A percentile compares a stretch with the other conserved stretches of the same genome.
These are phyloP conservation scores for Sclerospora graminicola DNA, from an alignment of 352 stramenopile species.

Conservation along the genomic window DNA sequence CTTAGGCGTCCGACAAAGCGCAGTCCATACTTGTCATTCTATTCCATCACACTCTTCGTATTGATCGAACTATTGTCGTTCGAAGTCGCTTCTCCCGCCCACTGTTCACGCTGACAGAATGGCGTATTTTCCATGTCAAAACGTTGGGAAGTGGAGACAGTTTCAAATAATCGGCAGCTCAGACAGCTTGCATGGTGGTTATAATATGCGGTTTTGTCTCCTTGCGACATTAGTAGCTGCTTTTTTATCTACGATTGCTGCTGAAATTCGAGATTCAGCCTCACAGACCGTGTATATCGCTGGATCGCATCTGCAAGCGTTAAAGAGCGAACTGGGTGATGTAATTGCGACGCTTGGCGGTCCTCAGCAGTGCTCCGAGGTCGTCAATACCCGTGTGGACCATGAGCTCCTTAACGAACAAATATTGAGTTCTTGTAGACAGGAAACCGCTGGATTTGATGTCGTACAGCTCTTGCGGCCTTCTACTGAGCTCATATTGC, in stretches of 20 bases:
- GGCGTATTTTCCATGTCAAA: conserved; percentile 3
- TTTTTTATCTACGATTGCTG: too few species aligned
- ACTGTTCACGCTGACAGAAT: conserved; percentile 8
- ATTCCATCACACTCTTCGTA: neutral
- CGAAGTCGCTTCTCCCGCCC: too few species aligned
- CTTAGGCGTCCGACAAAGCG: conserved; percentile 2
- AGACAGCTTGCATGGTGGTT: neutral
- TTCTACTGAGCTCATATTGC: conserved; percentile 3
- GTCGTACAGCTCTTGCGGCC: conserved; percentile 7
- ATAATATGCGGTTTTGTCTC: too few species aligned
- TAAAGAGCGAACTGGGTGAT: conserved; percentile 9
- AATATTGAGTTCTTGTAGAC: conserved; percentile 7
- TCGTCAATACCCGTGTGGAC: conserved; percentile 16
- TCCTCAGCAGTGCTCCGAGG: conserved; percentile 20
- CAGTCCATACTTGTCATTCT: conserved; percentile 1
- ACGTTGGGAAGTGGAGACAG: neutral
- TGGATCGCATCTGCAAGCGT: conserved; percentile 11
- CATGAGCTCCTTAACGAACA: conserved; percentile 12
- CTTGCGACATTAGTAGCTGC: too few species aligned
- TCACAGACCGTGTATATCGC: conserved; percentile 4
- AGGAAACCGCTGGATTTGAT: conserved; percentile 10
- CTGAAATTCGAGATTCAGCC: too few species aligned
- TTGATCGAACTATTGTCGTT: conserved; percentile 12
- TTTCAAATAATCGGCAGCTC: neutral
- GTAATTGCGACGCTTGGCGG: conserved; percentile 10